Evolutionary conservation across 2,329 filamentous ascomycete species (phyloP), one percentile per base, ranked within the genome.

Genomic region (Diaporthe capsici): DNA sequence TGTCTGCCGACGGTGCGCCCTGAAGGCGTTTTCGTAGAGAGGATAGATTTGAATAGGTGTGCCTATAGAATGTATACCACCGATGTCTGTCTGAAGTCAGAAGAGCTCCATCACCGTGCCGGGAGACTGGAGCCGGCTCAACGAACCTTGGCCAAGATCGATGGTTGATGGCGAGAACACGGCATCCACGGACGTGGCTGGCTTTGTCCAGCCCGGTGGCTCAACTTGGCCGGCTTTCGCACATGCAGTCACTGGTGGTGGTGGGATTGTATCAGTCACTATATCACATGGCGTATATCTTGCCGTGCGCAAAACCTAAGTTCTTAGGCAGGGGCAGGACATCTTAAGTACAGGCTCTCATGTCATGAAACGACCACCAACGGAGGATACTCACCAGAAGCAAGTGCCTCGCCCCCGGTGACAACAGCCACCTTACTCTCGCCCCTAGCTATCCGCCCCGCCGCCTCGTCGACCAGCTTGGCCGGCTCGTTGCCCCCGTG

Each of bases 31-130:
- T 78, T 94, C 92, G 78, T 92, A 94, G 0, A 94, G 80, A 0
- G 92, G 91, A 78, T 94, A 94, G 0, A 94, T 85, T 44, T 94
- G 92, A 15, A 93, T 92, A 0, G 92, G 92, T 0, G 90, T 85
- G 0, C 92, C 91, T 15, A 94, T 88, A 2, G 84, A 85, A 78
- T 94, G 92, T 3, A 84, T 83, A 2, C 88, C 86, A 1, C 90
- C 91, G 17, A 90, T 80, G 78, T 89, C 90, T 92, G 70, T 5
- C 4, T 17, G 15, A 20, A 28, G 42, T 71, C 22, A 73, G 70
- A 22, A 78, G 28, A 31, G 17, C 17, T 20, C 2, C 20, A 8
- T 4, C 77, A 78, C 82, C 79, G 85, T 85, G 73, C 83, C 81
- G 72, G 83, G 79, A 72, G 88, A 82, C 55, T 85, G 83, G 3